Evolutionary conservation across 495 filamentous ascomycete species (phyloP).

Genomic region (Trichoderma virens): DNA sequence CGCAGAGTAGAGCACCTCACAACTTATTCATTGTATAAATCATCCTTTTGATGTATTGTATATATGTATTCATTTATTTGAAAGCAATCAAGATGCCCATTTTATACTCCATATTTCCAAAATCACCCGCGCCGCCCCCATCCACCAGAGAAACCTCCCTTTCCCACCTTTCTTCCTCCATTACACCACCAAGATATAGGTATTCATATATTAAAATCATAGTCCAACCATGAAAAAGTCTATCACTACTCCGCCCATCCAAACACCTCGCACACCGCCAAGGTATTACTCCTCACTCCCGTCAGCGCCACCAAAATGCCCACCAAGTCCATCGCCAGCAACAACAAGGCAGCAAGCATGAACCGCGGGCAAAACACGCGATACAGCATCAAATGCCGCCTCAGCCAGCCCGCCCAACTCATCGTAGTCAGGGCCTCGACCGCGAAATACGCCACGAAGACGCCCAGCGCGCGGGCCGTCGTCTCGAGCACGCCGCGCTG

Average conservation of each 20-base stretch:
- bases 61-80: no score
- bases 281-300: slow-evolving; percentile 62
- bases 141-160: background rate
- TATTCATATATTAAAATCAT: background rate
- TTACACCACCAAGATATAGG: background rate
- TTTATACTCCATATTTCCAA: background rate
- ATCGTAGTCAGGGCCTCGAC: slow-evolving; percentile 75
- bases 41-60: no score
- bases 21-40: no score
- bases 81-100: background rate
- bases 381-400: slow-evolving; percentile 93
- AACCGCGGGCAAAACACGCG: slow-evolving; percentile 89
- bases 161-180: background rate
- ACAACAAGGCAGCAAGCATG: slow-evolving; percentile 68
- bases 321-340: slow-evolving; percentile 72
- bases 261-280: slow-evolving; percentile 82
- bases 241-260: slow-evolving; percentile 52
- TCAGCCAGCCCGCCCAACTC: slow-evolving; percentile 76
- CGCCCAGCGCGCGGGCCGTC: slow-evolving; percentile 59
- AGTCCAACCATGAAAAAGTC: background rate
- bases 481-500: slow-evolving; percentile 55
- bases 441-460: slow-evolving; percentile 72
- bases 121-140: background rate
- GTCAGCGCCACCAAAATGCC: slow-evolving; percentile 57
- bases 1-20: no score